Evolutionary conservation across 345 rosid species (phyloP), one percentile per base, ranked within the genome.

Genomic region (Litchi chinensis): DNA sequence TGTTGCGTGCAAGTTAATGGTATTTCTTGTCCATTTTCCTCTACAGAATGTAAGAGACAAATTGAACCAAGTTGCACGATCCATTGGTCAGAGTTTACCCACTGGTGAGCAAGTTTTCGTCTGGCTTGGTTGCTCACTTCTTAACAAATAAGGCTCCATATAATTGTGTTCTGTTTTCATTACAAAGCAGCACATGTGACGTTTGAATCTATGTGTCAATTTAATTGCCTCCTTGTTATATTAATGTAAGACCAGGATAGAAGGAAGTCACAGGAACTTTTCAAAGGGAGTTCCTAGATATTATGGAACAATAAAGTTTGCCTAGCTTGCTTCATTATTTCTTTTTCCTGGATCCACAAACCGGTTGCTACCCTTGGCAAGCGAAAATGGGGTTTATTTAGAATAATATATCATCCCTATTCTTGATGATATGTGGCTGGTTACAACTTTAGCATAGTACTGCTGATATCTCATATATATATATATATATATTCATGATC

Each of bases 61-160:
- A 78, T 71, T 91, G 76, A 71, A 24, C 41, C 92, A 85, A 83
- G 90, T 87, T 82, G 87, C 88, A 39, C 92, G 93, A 21, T 90
- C 91, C 46, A 44, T 84, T 67, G 85, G 79, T 76, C 91, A 72
- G 76, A 32, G 19, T 64, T 80, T 65, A 66, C 75, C 84, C 63
- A 73, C 85, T 44, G 89, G 98, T 95, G 86, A 82, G 77, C 71
- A 52, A 37, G 65, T 52, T 76, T 50, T 39, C 40, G 32, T 11
- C 72, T 24, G 6, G 48, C 44, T 79, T 19, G n/a, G 37, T 48
- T 68, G 46, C 32, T 21, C 60, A 41, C 18, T 28, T 68, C 54
- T 46, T 3, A 15, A 5, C 32, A 54, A 59, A 32, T 65, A 62
- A 59, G 5, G 1, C 21, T 28, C 60, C 24, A 8, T 11, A 68